These are phyloP conservation scores for Penicillium verrucosum DNA, from an alignment of 2,329 filamentous ascomycete genomes.

Conservation along the genomic window DNA sequence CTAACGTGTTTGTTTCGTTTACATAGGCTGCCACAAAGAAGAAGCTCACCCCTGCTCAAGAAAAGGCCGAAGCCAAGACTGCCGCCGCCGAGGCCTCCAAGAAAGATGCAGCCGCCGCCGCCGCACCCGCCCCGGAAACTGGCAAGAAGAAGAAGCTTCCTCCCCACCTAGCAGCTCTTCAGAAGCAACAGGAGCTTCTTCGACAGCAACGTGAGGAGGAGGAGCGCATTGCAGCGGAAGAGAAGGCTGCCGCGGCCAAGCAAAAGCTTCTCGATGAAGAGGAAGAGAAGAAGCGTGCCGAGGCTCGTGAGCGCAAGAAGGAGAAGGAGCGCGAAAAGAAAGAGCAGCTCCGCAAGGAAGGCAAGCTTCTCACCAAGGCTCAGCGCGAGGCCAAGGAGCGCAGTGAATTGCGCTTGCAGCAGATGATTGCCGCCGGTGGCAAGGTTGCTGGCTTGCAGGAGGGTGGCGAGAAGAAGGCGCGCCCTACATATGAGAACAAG, in stretches of 20 bases:
- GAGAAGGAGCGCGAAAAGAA: constrained; percentile 52
- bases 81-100: constrained; percentile 49
- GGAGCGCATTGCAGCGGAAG: constrained; percentile 40
- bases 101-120: constrained; percentile 49
- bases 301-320: constrained; percentile 46
- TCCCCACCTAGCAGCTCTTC: constrained; percentile 48
- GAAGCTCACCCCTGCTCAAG: constrained; percentile 46
- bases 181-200: constrained; percentile 49
- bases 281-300: constrained; percentile 47
- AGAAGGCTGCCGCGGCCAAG: constrained; percentile 42
- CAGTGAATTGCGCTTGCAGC: constrained; percentile 49
- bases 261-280: constrained; percentile 39
- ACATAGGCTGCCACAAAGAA: constrained; percentile 80
- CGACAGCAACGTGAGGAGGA: constrained; percentile 47
- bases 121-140: constrained; percentile 28
- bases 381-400: constrained; percentile 48
- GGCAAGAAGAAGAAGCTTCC: constrained; percentile 88
- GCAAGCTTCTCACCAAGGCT: constrained; percentile 49
- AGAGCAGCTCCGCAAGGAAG: constrained; percentile 49
- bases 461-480: constrained; percentile 65
- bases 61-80: constrained; percentile 63
- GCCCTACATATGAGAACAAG: constrained; percentile 67
- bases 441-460: constrained; percentile 46
- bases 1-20: constrained; percentile 9
- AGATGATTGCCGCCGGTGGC: constrained; percentile 48